Percentiles rank a stretch among this genome's conserved stretches.
Conservation (phyloP, 768 basidiomycete species). For the Leucocoprinus birnbaumii region DNA sequence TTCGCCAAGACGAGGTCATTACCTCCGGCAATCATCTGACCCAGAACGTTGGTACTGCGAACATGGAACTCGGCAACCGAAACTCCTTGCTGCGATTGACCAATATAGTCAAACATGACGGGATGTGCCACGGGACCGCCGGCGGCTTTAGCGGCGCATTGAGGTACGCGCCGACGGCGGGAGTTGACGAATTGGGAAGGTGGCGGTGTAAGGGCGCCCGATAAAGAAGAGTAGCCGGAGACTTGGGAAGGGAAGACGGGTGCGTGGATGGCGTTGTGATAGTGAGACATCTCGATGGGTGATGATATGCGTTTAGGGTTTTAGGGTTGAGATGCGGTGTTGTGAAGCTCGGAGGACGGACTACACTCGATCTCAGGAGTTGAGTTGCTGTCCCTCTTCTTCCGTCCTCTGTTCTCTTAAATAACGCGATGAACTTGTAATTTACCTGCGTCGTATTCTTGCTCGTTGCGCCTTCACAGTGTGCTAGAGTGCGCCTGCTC, state of each 20-base stretch:
- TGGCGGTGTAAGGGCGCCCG: slow-evolving; percentile 19
- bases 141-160: slow-evolving; percentile 21
- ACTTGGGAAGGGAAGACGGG: slow-evolving; percentile 26
- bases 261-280: slow-evolving; percentile 42
- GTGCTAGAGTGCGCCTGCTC: background rate
- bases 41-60: slow-evolving; percentile 30
- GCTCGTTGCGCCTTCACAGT: background rate
- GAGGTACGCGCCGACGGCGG: slow-evolving; percentile 36
- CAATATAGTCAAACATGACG: slow-evolving; percentile 41
- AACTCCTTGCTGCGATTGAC: slow-evolving; percentile 39
- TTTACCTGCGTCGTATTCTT: background rate
- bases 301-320: slow-evolving; percentile 1
- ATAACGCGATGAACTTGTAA: background rate
- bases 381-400: background rate
- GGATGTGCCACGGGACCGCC: slow-evolving; percentile 21
- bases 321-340: background rate
- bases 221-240: slow-evolving; percentile 27
- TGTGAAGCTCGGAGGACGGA: background rate
- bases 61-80: slow-evolving; percentile 42
- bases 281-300: slow-evolving; percentile 15
- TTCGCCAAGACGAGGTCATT: slow-evolving; percentile 36
- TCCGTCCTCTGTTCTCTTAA: background rate
- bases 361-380: background rate
- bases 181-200: slow-evolving; percentile 25
- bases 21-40: slow-evolving; percentile 36